Evolutionary conservation across 169 alveolate species (phyloP), one percentile per base, ranked within the genome.

Genomic region (Plasmodium fragile): DNA sequence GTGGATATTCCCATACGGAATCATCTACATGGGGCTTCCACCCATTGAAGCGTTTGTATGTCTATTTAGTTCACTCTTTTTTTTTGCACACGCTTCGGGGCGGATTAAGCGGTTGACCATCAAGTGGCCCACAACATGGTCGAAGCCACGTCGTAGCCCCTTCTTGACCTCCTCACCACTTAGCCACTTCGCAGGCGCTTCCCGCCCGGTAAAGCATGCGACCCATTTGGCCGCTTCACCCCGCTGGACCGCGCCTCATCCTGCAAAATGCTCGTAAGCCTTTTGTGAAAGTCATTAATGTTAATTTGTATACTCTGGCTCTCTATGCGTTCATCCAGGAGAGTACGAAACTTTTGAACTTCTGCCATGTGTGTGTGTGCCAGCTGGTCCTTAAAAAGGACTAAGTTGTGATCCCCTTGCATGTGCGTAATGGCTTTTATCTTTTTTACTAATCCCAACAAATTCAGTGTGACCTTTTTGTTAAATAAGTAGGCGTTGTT

Each of bases 401-500:
- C n/a, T 4, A 87, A 34, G 65, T 87, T 87, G 3, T 25, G 34
- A 36, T 87, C 73, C 75, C 75, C 75, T 16, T 73, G 59, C 11
- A 73, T 87, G 55, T 52, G 10, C 41, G 39, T 8, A 7, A 77
- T 77, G 10, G 43, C 8, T 7, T 80, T 13, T 2, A 87, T 77
- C 45, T 55, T 52, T 77, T 87, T 87, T 77, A 87, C 32, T 53
- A 87, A 59, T 13, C 39, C 45, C 45, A 87, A 77, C 22, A 87
- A 28, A 55, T 53, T 87, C 16, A 87, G 16, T n/a, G 43, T 87
- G 6, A 77, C 73, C 43, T 87, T 73, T 36, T 77, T 87, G 43
- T 87, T 87, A 55, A 87, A 87, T 36, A n/a, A 43, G 30, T 87
- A 87, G n/a, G 79, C 78, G 55, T 87, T 75, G 16, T 87, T 87